Base-by-base conservation (phyloP, 1,284 basidiomycete genomes). In the Leccinum variabile region DNA sequence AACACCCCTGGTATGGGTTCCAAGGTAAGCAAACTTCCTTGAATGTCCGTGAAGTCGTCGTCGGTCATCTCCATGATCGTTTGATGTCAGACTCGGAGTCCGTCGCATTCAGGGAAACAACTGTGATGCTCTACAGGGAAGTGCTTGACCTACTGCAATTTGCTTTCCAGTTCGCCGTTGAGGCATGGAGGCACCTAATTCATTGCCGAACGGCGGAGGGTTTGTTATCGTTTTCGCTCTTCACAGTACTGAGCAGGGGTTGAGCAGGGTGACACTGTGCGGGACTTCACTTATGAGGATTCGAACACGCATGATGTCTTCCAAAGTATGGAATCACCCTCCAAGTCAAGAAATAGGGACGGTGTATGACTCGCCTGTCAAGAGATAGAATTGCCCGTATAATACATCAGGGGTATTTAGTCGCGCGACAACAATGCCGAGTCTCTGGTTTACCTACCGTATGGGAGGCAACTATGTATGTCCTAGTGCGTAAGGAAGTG, bases 1-100 rank as follows among this genome's bases (percentile, higher is more conserved):
- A 56, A 25, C 16, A 56, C 30, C 14, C 59, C 55, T 14, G 18
- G 37, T 11, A 49, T 37, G 44, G 22, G 13, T 46, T 66, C 64
- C 57, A 63, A 30, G 18, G 56, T 25, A 11, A 49, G 46, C 22
- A 49, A 11, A 14, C 46, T 49, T 49, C 46, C 46, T 22, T 49
- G 22, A 49, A 49, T 49, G 7, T 49, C 46, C 46, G 46, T 49
- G 18, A 49, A 49, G 46, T 46, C 44, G 11, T 49, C 46, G 46
- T 49, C 46, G 46, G 46, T 13, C 46, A 22, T 49, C 13, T 22
- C 11, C 18, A 25, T 18, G 41, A n/a, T n/a, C 41, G 10, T 18
- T 44, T 44, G 41, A 44, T 13, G 13, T 49, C 46, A 49, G 18
- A 49, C 46, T 49, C 46, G 46, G 46, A 49, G 46, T 49, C 46